Evolutionary conservation across 2,329 filamentous ascomycete species (phyloP), one percentile per base, ranked within the genome.

Genomic region (Claviceps monticola): DNA sequence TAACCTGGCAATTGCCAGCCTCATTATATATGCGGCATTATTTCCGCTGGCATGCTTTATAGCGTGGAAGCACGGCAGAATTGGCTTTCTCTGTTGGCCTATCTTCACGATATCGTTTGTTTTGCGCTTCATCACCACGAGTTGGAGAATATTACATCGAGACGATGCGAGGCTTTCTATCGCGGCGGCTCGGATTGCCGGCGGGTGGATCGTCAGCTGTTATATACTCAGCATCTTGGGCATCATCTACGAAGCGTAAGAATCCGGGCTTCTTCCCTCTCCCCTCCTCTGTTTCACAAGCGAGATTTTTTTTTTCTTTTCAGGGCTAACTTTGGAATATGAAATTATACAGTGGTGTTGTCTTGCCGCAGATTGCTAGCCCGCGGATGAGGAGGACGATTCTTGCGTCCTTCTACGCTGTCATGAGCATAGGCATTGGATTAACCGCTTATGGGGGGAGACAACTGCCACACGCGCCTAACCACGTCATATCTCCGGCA

Each of bases 61-160:
- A 37, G 48, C 48, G 38, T 49, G 48, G 48, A 49, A 49, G 19
- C 48, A 49, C 17, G 48, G 38, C 38, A 49, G n/a, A 36, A 5
- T 8, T 17, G 48, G 48, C 11, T 7, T 34, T 6, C 2, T 19
- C 26, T 34, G 48, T 23, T 49, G 48, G 48, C 48, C 48, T 1
- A 7, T 34, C 7, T 11, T 49, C 7, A n/a, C 4, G 3, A 9
- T 26, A 16, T 49, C 9, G 7, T 49, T 49, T 23, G 11, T 43
- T 14, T 23, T 49, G 21, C 21, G 37, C 16, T 49, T 49, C 36
- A 7, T 43, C 21, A 42, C 48, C 7, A 36, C 21, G 7, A 23
- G 38, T n/a, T 49, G 39, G 37, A 21, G 43, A 7, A 49, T 49
- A 19, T 43, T 23, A n/a, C 38, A 49, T 14, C 21, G 48, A 41